Evolutionary conservation across 768 basidiomycete species (phyloP).

Genomic region (Pleurotus tuber-regium): DNA sequence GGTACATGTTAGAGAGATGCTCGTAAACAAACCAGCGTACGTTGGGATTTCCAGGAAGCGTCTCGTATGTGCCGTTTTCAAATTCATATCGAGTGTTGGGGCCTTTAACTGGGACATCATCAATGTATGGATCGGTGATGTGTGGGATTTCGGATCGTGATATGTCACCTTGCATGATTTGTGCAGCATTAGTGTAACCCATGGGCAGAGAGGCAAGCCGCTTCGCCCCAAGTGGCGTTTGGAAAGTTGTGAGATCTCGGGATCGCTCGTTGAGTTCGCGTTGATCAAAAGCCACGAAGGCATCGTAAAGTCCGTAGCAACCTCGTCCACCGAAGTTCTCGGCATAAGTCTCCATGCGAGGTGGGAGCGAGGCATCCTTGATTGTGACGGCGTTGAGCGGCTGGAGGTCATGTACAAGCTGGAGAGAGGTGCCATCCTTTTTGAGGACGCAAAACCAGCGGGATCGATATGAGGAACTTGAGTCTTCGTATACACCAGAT

Average conservation of each 20-base stretch:
- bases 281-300: too few species aligned
- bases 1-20: constrained; percentile 31
- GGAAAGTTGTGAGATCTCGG: constrained; percentile 38
- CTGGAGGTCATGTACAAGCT: constrained; percentile 20
- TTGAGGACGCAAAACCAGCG: constrained; percentile 40
- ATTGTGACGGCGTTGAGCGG: constrained; percentile 16
- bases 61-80: constrained; percentile 28
- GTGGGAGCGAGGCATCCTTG: neutral
- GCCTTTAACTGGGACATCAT: constrained; percentile 36
- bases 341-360: too few species aligned
- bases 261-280: too few species aligned
- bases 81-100: constrained; percentile 27
- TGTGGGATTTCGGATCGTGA: constrained; percentile 37
- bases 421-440: constrained; percentile 31
- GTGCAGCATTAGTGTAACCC: constrained; percentile 37
- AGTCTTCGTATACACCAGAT: constrained; percentile 37
- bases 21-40: constrained; percentile 14
- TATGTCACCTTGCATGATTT: constrained; percentile 39
- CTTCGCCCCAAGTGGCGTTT: constrained; percentile 28
- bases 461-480: constrained; percentile 33
- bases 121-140: constrained; percentile 31
- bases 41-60: constrained; percentile 3
- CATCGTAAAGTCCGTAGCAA: too few species aligned
- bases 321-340: too few species aligned
- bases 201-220: constrained; percentile 31